These are phyloP conservation scores for Tylopilus subfusipes DNA, from an alignment of 768 basidiomycete species.

Conservation along the genomic window DNA sequence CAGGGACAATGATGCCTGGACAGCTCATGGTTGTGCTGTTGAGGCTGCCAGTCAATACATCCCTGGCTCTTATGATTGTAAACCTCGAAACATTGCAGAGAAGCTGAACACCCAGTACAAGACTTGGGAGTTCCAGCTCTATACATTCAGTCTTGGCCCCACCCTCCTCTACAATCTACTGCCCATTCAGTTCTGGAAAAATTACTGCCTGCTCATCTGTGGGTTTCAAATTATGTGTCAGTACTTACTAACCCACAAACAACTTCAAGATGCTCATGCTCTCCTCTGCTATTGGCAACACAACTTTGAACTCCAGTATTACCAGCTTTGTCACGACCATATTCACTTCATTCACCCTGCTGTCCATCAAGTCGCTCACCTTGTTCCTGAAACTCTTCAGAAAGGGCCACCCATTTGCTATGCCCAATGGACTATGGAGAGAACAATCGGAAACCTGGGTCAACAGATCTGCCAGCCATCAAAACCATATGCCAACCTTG, in stretches of 20 bases:
- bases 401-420: neutral
- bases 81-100: neutral
- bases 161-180: neutral
- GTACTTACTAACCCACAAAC: too few species aligned
- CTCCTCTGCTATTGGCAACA: neutral
- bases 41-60: neutral
- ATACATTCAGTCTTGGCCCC: neutral
- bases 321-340: neutral
- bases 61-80: neutral
- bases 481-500: neutral
- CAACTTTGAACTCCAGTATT: neutral
- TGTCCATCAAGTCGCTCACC: neutral
- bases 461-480: too few species aligned
- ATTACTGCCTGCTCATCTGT: too few species aligned
- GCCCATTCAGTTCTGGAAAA: too few species aligned
- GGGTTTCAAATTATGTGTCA: too few species aligned
- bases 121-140: neutral
- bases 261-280: neutral
- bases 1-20: neutral
- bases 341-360: neutral
- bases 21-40: neutral
- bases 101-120: conserved; percentile 1
- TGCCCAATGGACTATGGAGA: too few species aligned
- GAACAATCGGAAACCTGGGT: too few species aligned
- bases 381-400: neutral